phyloP scores from a whole-genome alignment of 1,139 yeast genomes.

The Hansenula anomala region DNA sequence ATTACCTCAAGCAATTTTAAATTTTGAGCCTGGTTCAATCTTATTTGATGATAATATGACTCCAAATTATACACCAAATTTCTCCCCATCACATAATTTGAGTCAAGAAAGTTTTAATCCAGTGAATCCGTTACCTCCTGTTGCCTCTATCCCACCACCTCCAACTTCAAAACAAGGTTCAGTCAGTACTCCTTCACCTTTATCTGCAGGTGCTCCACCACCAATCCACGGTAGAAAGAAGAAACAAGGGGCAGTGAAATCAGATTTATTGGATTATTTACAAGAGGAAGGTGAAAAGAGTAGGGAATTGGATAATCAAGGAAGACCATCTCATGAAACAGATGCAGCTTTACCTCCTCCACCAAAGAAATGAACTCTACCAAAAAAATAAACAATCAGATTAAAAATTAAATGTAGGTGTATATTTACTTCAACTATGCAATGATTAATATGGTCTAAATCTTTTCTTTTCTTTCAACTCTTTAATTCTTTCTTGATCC shows the following conservation, averaged over 20 bases:
- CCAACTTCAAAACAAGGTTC: slow-evolving; percentile 1
- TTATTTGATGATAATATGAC: slow-evolving; percentile 14
- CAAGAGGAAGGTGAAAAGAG: slow-evolving; percentile 32
- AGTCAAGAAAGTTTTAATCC: slow-evolving; percentile 11
- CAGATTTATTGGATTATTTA: slow-evolving; percentile 29
- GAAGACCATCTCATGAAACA: slow-evolving; percentile 6
- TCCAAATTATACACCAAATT: slow-evolving; percentile 1
- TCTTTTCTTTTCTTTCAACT: slow-evolving; percentile 74
- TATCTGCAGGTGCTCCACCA: slow-evolving; percentile 9
- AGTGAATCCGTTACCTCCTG: slow-evolving; percentile 1
- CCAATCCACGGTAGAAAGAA: slow-evolving; percentile 26
- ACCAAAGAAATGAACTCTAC: slow-evolving; percentile 16
- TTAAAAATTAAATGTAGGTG: not conserved
- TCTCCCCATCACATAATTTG: not conserved
- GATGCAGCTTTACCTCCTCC: slow-evolving; percentile 26
- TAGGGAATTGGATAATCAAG: slow-evolving; percentile 22
- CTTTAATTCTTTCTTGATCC: slow-evolving; percentile 81
- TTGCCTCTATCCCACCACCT: slow-evolving; percentile 3
- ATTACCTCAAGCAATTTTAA: slow-evolving; percentile 42
- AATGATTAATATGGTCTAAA: slow-evolving; percentile 67
- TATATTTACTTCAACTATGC: not conserved
- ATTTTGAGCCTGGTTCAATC: slow-evolving; percentile 22
- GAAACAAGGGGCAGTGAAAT: slow-evolving; percentile 12
- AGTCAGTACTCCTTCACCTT: not conserved
- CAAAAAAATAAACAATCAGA: not conserved